Percentiles rank a stretch among this genome's conserved stretches.
Conservation (phyloP, 768 basidiomycete genomes). For the Lepiota brunneoincarnata region DNA sequence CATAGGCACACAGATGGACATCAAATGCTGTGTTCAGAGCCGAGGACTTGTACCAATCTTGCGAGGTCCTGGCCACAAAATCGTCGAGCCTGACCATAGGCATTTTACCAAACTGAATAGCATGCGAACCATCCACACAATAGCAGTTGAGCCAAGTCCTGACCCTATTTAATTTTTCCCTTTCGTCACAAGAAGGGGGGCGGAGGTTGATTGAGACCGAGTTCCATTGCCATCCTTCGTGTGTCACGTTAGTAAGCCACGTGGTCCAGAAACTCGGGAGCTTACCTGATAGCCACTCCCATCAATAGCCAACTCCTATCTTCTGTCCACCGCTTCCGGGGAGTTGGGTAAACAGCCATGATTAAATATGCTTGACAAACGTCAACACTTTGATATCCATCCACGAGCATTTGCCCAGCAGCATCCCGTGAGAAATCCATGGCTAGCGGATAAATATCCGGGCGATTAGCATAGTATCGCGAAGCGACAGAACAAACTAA, state of each 20-base stretch:
- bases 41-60: conserved; percentile 46
- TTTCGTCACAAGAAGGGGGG: conserved; percentile 47
- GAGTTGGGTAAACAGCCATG: conserved; percentile 59
- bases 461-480: conserved; percentile 55
- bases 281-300: conserved; percentile 66
- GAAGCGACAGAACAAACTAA: conserved; percentile 71
- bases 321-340: conserved; percentile 65
- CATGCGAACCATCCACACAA: conserved; percentile 70
- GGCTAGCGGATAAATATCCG: conserved; percentile 53
- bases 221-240: conserved; percentile 65
- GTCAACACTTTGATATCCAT: conserved; percentile 68
- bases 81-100: conserved; percentile 66
- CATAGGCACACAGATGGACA: conserved; percentile 50
- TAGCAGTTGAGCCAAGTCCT: conserved; percentile 77
- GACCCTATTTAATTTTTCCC: conserved; percentile 67
- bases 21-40: conserved; percentile 37
- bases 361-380: conserved; percentile 76
- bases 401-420: conserved; percentile 56
- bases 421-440: conserved; percentile 62
- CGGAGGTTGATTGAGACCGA: conserved; percentile 60
- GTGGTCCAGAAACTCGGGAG: background rate
- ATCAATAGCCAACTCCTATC: conserved; percentile 73
- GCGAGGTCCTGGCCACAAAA: conserved; percentile 48
- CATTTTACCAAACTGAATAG: conserved; percentile 75
- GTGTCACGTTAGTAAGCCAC: background rate